Base-by-base conservation (phyloP, 345 rosid species). In the Gossypium arboreum region DNA sequence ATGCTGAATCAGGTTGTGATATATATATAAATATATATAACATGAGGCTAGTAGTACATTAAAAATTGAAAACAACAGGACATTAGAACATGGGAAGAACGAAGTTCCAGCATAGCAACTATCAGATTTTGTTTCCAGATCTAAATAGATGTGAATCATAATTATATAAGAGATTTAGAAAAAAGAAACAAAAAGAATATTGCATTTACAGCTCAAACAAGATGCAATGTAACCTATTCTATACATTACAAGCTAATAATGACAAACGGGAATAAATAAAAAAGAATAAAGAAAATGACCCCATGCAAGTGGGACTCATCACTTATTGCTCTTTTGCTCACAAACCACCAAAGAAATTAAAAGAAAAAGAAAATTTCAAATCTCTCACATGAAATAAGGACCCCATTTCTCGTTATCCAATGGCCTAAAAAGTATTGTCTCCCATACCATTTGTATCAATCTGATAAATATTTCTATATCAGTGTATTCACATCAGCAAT, bases 401-500 rank as follows among this genome's bases (percentile, higher is more conserved):
- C 22, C 50, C 52, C 56, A 50, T 68, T 15, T n/a, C 71, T 7
- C 22, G 27, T 65, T 54, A 15, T 11, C 51, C 16, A 11, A 48
- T 44, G 34, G n/a, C 54, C 20, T 24, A 48, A 54, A 71, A 54
- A 4, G 11, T 34, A 5, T 10, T 54, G 52, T 29, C 24, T 16
- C 1, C 34, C 16, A 17, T 68, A 57, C 43, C 9, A 47, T 50
- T 51, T 69, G 45, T 27, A 69, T 51, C 45, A 24, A 24, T 22
- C 62, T 58, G 16, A 69, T 44, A 15, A 6, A 47, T 67, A 7
- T 24, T 7, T 24, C 12, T 69, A 1, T 69, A 2, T 25, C 47
- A 27, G 10, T 51, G 29, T 69, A 51, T 27, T 83, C 83, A 89
- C 70, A 82, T 73, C 48, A 83, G 45, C 29, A 79, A 64, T 39